Evolutionary conservation across 2,329 filamentous ascomycete genomes (phyloP).

Genomic region (Coniella vitis): DNA sequence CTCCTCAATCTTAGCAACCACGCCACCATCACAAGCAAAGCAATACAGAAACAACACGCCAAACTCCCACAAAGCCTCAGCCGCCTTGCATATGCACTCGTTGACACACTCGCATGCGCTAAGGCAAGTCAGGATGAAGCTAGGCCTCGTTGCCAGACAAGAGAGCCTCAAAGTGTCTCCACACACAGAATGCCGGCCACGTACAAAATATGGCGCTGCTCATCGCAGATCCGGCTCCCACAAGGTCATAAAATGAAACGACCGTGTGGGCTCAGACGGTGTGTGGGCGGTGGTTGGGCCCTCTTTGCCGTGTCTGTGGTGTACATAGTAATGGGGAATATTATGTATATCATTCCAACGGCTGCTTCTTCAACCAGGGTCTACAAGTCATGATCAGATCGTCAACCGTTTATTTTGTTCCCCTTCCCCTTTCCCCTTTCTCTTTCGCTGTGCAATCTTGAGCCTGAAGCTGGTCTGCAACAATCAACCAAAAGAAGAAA

Average conservation of each 20-base stretch:
- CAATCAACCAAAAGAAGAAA: too few relatives aligned
- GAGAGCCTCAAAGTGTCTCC: background rate
- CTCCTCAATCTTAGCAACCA: background rate
- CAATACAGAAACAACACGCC: background rate
- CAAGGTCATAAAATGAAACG: background rate
- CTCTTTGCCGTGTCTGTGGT: background rate
- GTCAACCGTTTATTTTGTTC: background rate
- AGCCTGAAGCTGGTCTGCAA: too few relatives aligned
- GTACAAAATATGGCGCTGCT: background rate
- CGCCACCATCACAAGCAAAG: background rate
- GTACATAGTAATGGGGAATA: background rate
- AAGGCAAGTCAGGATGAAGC: background rate
- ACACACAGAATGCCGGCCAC: background rate
- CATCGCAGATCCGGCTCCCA: too few relatives aligned
- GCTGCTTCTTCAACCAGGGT: background rate
- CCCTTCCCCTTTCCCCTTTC: too few relatives aligned
- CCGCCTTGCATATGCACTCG: background rate
- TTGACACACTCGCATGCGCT: slow-evolving; percentile 1
- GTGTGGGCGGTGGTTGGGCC: background rate
- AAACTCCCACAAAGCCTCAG: background rate
- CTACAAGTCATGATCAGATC: background rate
- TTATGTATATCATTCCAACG: slow-evolving; percentile 4
- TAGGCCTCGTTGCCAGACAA: background rate
- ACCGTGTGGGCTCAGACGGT: background rate
- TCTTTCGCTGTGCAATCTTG: too few relatives aligned